Base-by-base conservation (phyloP, 2,329 filamentous ascomycete species). In the Aspergillus sp. region DNA sequence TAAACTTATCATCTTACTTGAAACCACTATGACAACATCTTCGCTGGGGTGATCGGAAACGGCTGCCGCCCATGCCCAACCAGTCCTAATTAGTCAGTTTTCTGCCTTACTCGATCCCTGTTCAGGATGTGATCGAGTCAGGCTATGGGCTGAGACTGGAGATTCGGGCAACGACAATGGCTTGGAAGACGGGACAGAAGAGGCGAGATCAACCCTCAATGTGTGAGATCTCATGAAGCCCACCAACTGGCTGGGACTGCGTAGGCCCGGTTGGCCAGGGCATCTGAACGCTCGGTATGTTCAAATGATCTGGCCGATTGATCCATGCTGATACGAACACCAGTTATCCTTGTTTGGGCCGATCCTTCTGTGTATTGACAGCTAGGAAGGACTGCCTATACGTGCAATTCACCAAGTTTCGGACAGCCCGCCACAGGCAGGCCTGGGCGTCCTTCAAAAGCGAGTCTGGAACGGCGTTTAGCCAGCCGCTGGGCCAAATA, bases 41-140 rank as follows among this genome's bases (percentile, higher is more conserved):
- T 30, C 10, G 9, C 19, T 12, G 25, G n/a, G 28, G 32, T 30
- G 8, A 17, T 50, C 47, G 47, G 47, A 10, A 36, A 30, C 25
- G 15, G 30, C 47, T 50, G 25, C 25, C 47, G 43, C 36, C 25
- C 45, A 45, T 45, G 38, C 51, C 38, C 51, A 43, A 50, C 38
- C 57, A 32, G 28, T 30, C 47, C 17, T n/a, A 50, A 50, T 50
- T 50, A 50, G 47, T 50, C 36, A 21, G n/a, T 55, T 56, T 36
- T 50, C 36, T 56, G 58, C 58, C 58, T 60, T 60, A 60, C 58
- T 43, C 17, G 8, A 56, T 50, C 58, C 52, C 38, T 52, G 53
- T 56, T 17, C 23, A 52, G 48, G 39, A 23, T 25, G 36, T 38
- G n/a, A 51, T 13, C 52, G 41, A 51, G 53, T 47, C 36, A 36